Evolutionary conservation across 2,329 filamentous ascomycete species (phyloP).

Genomic region (Passalora sequoiae): DNA sequence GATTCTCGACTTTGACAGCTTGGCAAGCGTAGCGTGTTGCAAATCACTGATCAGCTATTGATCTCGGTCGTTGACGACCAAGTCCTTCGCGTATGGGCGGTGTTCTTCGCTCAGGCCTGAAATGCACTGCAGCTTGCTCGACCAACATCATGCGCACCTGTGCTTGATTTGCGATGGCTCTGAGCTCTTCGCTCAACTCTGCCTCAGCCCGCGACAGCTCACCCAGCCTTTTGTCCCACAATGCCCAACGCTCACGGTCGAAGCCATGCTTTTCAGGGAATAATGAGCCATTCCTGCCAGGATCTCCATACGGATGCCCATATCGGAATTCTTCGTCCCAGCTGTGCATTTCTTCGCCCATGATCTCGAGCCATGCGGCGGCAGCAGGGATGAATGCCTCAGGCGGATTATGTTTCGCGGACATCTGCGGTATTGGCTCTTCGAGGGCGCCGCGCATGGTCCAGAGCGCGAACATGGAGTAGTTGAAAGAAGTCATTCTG

Average conservation of each 20-base stretch:
- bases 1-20: no score
- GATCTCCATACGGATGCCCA: not conserved
- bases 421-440: not conserved
- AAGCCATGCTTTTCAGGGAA: not conserved
- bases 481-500: not conserved
- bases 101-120: not conserved
- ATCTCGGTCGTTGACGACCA: not conserved
- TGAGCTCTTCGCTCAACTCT: not conserved
- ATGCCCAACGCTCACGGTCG: not conserved
- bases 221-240: not conserved
- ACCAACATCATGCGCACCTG: constrained; percentile 1
- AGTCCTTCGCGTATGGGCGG: not conserved
- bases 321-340: constrained; percentile 4
- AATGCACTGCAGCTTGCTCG: not conserved
- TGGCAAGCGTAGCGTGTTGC: no score
- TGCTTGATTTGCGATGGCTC: not conserved
- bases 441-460: constrained; percentile 1
- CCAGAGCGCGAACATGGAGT: constrained; percentile 1
- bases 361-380: constrained; percentile 1
- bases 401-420: not conserved
- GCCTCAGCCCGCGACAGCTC: not conserved
- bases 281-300: not conserved
- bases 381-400: constrained; percentile 3
- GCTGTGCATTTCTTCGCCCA: constrained; percentile 1
- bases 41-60: no score